Evolutionary conservation across 2,329 filamentous ascomycete species (phyloP).

Genomic region (Dothistroma pini): DNA sequence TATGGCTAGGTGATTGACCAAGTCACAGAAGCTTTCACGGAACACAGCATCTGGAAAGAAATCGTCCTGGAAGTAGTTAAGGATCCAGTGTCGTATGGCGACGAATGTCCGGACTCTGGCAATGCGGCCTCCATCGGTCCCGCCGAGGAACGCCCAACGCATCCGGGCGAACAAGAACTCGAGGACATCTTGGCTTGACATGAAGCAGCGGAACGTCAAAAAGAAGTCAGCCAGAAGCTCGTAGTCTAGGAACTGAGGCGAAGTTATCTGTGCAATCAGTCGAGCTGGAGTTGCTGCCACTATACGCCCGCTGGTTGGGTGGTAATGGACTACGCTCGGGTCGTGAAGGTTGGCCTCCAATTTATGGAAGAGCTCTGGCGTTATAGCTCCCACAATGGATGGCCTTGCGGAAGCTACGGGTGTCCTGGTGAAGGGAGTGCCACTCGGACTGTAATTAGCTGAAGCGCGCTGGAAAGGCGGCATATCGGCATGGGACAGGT

Average conservation of each 20-base stretch:
- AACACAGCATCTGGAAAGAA: conserved; percentile 75
- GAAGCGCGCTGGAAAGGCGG: conserved; percentile 22
- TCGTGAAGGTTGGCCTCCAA: conserved; percentile 82
- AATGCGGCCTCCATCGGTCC: conserved; percentile 78
- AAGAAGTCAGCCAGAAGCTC: conserved; percentile 98
- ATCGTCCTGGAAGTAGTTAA: conserved; percentile 97
- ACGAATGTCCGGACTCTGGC: conserved; percentile 96
- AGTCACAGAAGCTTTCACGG: conserved; percentile 71
- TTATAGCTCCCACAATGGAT: conserved; percentile 19
- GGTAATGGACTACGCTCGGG: conserved; percentile 76
- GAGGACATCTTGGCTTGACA: conserved; percentile 72
- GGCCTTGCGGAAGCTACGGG: conserved; percentile 11
- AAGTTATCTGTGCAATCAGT: conserved; percentile 93
- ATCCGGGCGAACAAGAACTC: conserved; percentile 81
- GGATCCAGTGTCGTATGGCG: conserved; percentile 90
- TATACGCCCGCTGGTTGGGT: conserved; percentile 66
- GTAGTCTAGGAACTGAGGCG: conserved; percentile 92
- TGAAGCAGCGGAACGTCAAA: conserved; percentile 84
- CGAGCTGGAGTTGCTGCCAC: conserved; percentile 86
- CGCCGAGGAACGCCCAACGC: conserved; percentile 76
- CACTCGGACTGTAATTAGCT: conserved; percentile 6
- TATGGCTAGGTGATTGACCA: conserved; percentile 64
- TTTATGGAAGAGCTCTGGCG: conserved; percentile 73
- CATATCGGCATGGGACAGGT: conserved; percentile 12
- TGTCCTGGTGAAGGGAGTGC: conserved; percentile 9